Evolutionary conservation across 257 asterid genomes (phyloP).

Genomic region (Solanum pinnatisectum): DNA sequence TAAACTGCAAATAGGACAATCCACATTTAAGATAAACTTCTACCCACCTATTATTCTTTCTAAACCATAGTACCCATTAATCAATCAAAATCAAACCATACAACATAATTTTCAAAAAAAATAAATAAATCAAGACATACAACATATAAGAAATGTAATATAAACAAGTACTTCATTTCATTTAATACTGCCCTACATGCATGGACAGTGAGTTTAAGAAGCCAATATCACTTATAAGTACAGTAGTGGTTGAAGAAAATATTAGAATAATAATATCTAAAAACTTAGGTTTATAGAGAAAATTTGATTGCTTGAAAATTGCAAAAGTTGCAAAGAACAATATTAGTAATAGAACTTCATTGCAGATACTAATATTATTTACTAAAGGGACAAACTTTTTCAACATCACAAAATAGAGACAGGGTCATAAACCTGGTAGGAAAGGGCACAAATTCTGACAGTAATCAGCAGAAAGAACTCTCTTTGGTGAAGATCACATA

Average conservation of each 20-base stretch:
- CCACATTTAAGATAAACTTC: not conserved
- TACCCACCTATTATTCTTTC: not conserved
- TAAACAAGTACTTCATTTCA: not conserved
- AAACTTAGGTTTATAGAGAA: not conserved
- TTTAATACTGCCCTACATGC: not conserved
- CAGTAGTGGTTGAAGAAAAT: not conserved
- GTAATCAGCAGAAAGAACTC: not conserved
- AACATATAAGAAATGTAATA: not conserved
- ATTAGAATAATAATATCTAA: not conserved
- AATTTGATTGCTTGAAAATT: not conserved
- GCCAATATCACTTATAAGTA: not conserved
- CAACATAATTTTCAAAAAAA: not conserved
- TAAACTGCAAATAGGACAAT: slow-evolving; percentile 43
- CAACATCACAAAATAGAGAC: not conserved
- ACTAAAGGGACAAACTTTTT: not conserved
- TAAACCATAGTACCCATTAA: not conserved
- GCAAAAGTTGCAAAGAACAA: not conserved
- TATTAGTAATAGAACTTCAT: not conserved
- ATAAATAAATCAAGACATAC: not conserved
- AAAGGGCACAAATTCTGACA: not conserved
- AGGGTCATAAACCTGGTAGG: not conserved
- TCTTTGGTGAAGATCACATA: not conserved
- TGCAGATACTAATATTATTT: not conserved
- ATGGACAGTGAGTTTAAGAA: not conserved
- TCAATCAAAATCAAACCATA: not conserved